Conservation (phyloP, 2,329 filamentous ascomycete genomes). For the Paecilomyces niveus region DNA sequence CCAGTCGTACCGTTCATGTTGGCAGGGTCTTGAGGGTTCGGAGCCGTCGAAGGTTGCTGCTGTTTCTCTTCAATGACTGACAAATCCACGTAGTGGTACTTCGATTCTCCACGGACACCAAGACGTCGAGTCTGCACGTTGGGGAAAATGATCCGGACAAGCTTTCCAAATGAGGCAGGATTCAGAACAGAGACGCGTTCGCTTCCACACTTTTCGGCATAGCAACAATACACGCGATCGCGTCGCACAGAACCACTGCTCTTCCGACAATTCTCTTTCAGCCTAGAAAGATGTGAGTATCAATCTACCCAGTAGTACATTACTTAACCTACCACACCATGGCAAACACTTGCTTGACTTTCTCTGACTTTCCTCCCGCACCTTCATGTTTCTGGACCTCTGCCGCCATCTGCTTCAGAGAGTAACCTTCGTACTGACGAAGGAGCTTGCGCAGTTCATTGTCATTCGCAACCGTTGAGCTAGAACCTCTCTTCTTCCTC, state of each 20-base stretch:
- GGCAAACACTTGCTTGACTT: constrained; percentile 46
- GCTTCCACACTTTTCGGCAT: constrained; percentile 84
- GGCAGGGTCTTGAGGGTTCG: constrained; percentile 18
- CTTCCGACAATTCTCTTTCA: constrained; percentile 42
- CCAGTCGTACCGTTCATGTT: constrained; percentile 12
- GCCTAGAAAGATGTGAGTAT: constrained; percentile 23
- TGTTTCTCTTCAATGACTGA: constrained; percentile 41
- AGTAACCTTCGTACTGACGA: constrained; percentile 40
- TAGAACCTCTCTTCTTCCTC: constrained; percentile 41
- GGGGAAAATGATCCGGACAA: constrained; percentile 92
- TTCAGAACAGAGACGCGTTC: constrained; percentile 93
- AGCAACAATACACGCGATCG: constrained; percentile 90
- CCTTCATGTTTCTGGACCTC: constrained; percentile 45
- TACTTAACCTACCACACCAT: constrained; percentile 42
- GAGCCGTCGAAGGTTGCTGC: constrained; percentile 19
- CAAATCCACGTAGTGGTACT: constrained; percentile 76
- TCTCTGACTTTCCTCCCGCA: constrained; percentile 43
- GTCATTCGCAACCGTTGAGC: constrained; percentile 43
- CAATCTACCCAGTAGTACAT: background rate
- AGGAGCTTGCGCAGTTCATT: constrained; percentile 42
- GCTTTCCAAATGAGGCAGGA: constrained; percentile 93
- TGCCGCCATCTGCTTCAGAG: constrained; percentile 40
- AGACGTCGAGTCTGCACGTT: constrained; percentile 87
- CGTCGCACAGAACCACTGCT: constrained; percentile 67
- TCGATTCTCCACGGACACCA: constrained; percentile 91